phyloP scores from a whole-genome alignment of 441 rosid genomes.

The Metrosideros polymorpha region DNA sequence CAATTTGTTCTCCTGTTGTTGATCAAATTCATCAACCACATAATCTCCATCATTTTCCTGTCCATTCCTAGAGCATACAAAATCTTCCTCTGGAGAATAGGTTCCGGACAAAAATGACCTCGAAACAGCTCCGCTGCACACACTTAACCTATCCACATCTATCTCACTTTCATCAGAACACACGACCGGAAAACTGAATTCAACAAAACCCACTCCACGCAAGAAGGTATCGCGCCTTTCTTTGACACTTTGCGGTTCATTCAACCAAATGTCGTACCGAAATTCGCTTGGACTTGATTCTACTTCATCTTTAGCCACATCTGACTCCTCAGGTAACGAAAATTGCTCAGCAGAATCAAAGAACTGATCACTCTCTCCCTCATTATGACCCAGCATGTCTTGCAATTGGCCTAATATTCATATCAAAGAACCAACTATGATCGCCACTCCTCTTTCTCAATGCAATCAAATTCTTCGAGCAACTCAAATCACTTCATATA shows the following conservation, averaged over 20 bases:
- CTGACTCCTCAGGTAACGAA: slow-evolving; percentile 15
- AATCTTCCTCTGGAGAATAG: slow-evolving; percentile 9
- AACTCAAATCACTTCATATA: slow-evolving; percentile 21
- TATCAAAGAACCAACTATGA: slow-evolving; percentile 6
- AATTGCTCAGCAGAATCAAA: slow-evolving; percentile 54
- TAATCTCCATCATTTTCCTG: slow-evolving; percentile 19
- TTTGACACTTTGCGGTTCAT: slow-evolving; percentile 53
- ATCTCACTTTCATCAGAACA: background rate
- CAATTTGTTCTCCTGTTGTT: background rate
- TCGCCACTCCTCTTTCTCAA: slow-evolving; percentile 11
- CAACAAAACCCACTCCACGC: slow-evolving; percentile 34
- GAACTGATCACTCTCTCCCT: slow-evolving; percentile 43
- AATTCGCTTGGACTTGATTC: slow-evolving; percentile 4
- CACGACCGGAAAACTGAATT: background rate
- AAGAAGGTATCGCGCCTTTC: slow-evolving; percentile 57
- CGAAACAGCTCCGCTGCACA: slow-evolving; percentile 35
- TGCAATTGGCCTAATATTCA: slow-evolving; percentile 12
- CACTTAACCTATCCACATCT: slow-evolving; percentile 30
- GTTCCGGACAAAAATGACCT: slow-evolving; percentile 16
- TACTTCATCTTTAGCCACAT: slow-evolving; percentile 1
- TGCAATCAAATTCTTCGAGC: background rate
- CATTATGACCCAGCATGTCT: slow-evolving; percentile 45
- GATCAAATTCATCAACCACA: slow-evolving; percentile 26
- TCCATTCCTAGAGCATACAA: slow-evolving; percentile 28
- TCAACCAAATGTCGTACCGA: slow-evolving; percentile 49